phyloP scores from a whole-genome alignment of 345 rosid species.

The Chamaenerion angustifolium region DNA sequence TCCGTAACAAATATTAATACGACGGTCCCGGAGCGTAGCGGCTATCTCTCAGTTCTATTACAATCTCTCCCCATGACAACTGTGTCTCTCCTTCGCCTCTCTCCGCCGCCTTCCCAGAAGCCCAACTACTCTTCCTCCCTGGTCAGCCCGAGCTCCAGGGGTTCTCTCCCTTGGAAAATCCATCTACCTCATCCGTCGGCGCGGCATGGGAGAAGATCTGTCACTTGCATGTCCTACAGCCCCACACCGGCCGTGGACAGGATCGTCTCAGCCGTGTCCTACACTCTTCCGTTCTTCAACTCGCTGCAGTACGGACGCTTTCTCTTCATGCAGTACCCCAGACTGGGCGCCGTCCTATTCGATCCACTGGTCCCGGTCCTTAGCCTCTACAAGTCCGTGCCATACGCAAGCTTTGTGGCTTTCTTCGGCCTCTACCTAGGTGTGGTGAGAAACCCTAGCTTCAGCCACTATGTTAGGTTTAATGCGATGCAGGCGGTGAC shows the following conservation, averaged over 20 bases:
- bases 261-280: slow-evolving; percentile 52
- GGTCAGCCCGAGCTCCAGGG: too few species aligned
- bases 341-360: slow-evolving; percentile 25
- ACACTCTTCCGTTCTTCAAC: slow-evolving; percentile 80
- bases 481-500: slow-evolving; percentile 91
- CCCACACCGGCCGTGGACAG: slow-evolving; percentile 80
- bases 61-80: too few species aligned
- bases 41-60: too few species aligned
- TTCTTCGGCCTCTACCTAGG: slow-evolving; percentile 82
- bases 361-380: slow-evolving; percentile 68
- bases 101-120: too few species aligned
- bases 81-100: too few species aligned
- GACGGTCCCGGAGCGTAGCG: too few species aligned
- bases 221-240: slow-evolving; percentile 29
- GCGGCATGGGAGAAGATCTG: too few species aligned
- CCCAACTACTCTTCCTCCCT: too few species aligned
- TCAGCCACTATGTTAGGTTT: slow-evolving; percentile 60
- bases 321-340: slow-evolving; percentile 57
- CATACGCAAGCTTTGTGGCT: slow-evolving; percentile 74
- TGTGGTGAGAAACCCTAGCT: slow-evolving; percentile 59
- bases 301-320: slow-evolving; percentile 76
- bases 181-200: too few species aligned
- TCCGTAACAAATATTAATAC: too few species aligned
- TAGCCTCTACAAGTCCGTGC: slow-evolving; percentile 60
- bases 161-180: too few species aligned